Evolutionary conservation across 1,139 yeast genomes (phyloP).

Genomic region (Pneumocystis oryctolagi): DNA sequence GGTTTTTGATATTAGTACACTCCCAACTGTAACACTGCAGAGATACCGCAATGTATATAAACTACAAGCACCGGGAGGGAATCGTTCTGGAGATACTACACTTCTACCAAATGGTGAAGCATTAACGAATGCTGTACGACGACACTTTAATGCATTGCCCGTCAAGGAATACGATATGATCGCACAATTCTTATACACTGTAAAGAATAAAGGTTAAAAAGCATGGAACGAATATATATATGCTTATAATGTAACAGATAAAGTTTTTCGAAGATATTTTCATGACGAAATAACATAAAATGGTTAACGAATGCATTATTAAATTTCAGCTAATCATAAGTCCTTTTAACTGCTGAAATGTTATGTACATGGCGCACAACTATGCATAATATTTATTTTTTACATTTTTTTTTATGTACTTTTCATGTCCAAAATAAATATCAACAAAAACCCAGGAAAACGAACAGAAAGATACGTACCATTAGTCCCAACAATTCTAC

Average conservation of each 20-base stretch:
- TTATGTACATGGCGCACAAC: not conserved
- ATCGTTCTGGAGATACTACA: not conserved
- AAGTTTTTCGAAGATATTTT: not conserved
- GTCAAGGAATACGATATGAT: slow-evolving; percentile 1
- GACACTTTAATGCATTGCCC: not conserved
- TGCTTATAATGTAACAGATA: not conserved
- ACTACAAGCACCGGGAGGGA: not conserved
- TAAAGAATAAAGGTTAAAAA: not conserved
- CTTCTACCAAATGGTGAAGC: not conserved
- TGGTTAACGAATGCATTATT: not conserved
- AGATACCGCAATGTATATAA: not conserved
- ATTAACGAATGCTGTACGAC: not conserved
- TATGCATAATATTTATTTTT: not conserved
- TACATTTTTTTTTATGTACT: not conserved
- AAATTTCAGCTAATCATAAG: too few species aligned
- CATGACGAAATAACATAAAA: not conserved
- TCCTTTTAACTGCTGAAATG: too few species aligned
- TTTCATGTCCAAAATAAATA: not conserved
- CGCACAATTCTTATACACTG: not conserved
- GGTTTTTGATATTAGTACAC: not conserved
- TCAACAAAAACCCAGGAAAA: not conserved
- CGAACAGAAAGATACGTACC: not conserved
- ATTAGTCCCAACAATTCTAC: not conserved
- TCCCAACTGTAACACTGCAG: not conserved
- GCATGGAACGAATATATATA: not conserved